Evolutionary conservation across 768 basidiomycete species (phyloP).

Genomic region (Dacryopinax spathularia): DNA sequence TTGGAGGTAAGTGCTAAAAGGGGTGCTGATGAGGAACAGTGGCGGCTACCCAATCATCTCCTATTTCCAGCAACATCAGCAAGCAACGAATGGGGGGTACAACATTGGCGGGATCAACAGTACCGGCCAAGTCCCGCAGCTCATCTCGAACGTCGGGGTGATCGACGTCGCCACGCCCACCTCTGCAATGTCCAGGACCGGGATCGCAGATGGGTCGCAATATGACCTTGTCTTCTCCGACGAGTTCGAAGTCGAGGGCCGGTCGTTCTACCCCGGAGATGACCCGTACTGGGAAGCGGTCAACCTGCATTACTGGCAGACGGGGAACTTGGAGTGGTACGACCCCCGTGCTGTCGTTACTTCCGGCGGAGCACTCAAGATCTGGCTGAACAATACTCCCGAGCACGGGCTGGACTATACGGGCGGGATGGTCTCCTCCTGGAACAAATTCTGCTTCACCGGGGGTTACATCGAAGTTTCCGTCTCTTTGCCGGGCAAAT

Average conservation of each 20-base stretch:
- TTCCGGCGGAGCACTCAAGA: constrained; percentile 21
- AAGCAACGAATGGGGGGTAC: constrained; percentile 22
- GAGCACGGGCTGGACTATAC: constrained; percentile 13
- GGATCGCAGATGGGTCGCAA: constrained; percentile 21
- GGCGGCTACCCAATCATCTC: constrained; percentile 27
- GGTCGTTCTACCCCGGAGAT: constrained; percentile 23
- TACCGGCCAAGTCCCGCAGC: constrained; percentile 26
- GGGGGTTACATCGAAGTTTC: constrained; percentile 16
- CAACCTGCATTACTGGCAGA: constrained; percentile 30
- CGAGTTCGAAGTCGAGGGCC: constrained; percentile 28
- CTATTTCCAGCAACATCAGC: constrained; percentile 12
- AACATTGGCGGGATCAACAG: constrained; percentile 30
- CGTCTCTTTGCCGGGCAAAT: constrained; percentile 15
- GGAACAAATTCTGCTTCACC: constrained; percentile 22
- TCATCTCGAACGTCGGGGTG: constrained; percentile 20
- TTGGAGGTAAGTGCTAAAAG: neutral
- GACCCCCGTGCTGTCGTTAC: constrained; percentile 27
- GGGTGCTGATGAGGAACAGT: constrained; percentile 5
- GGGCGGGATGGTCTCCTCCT: constrained; percentile 15
- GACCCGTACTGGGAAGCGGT: constrained; percentile 35
- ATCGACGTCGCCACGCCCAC: constrained; percentile 27
- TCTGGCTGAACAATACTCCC: constrained; percentile 20
- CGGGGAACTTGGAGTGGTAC: constrained; percentile 24
- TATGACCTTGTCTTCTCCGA: constrained; percentile 27
- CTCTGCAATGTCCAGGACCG: constrained; percentile 16